Percentiles rank a stretch among this genome's conserved stretches.
Evolutionary conservation across 2,329 filamentous ascomycete species (phyloP).

Genomic region (Fonsecaea erecta): DNA sequence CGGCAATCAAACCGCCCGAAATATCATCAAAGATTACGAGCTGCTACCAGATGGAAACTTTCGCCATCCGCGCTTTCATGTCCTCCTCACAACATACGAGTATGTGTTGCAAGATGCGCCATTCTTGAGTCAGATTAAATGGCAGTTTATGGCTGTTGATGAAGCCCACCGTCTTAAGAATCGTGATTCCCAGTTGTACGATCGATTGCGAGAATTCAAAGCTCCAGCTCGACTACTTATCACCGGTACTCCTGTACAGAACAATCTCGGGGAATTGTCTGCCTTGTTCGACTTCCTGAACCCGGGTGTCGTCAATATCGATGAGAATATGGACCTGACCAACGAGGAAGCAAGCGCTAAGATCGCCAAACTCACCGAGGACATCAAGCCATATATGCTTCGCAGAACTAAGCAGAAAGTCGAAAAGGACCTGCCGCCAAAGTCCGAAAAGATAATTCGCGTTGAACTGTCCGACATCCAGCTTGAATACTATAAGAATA

Average conservation of each 20-base stretch:
- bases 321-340: conserved; percentile 85
- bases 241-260: conserved; percentile 96
- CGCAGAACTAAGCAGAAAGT: conserved; percentile 97
- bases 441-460: conserved; percentile 98
- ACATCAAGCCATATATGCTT: conserved; percentile 92
- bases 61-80: conserved; percentile 92
- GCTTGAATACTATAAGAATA: conserved; percentile 98
- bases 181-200: conserved; percentile 89
- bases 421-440: conserved; percentile 92
- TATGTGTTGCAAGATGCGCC: conserved; percentile 86
- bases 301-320: conserved; percentile 88
- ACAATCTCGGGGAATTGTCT: conserved; percentile 89
- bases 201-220: conserved; percentile 81
- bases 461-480: conserved; percentile 96
- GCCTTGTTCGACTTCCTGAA: conserved; percentile 96
- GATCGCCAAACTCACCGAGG: conserved; percentile 79
- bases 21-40: conserved; percentile 87
- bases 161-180: conserved; percentile 98
- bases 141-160: conserved; percentile 95
- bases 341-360: conserved; percentile 84
- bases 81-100: conserved; percentile 96
- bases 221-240: conserved; percentile 89
- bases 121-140: conserved; percentile 88
- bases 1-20: conserved; percentile 82
- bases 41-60: conserved; percentile 83